phyloP scores from a whole-genome alignment of 306 rosid species.

The Cucurbita moschata region DNA sequence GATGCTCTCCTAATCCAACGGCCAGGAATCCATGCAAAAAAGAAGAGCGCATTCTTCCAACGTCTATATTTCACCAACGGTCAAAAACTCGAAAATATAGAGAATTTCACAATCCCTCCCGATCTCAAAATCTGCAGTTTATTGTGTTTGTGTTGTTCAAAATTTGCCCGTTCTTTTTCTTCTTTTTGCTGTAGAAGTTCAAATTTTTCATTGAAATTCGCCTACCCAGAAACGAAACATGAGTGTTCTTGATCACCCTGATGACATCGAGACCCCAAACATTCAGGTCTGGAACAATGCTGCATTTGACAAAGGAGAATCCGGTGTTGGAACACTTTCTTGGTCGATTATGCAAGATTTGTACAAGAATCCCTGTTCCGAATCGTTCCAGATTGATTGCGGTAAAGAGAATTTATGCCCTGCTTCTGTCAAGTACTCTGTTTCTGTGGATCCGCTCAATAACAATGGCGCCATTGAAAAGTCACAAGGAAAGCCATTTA shows the following conservation, averaged over 20 bases:
- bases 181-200: background rate
- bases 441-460: conserved; percentile 25
- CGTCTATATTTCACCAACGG: conserved; percentile 40
- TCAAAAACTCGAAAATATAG: conserved; percentile 23
- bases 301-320: conserved; percentile 38
- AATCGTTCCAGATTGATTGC: conserved; percentile 28
- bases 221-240: background rate
- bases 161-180: background rate
- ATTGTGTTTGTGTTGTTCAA: background rate
- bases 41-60: conserved; percentile 11
- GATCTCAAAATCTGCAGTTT: background rate
- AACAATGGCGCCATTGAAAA: conserved; percentile 9
- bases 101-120: background rate
- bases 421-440: conserved; percentile 12
- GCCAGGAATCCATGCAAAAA: conserved; percentile 7
- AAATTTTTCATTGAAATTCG: background rate
- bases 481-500: conserved; percentile 21
- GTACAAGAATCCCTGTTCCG: conserved; percentile 8
- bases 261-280: conserved; percentile 29
- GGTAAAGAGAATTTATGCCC: conserved; percentile 56
- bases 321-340: conserved; percentile 13
- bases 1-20: conserved; percentile 21
- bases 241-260: conserved; percentile 34
- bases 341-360: conserved; percentile 22
- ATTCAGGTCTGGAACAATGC: conserved; percentile 61